phyloP scores from a whole-genome alignment of 352 stramenopile species.

The Phytophthora chlamydospora region DNA sequence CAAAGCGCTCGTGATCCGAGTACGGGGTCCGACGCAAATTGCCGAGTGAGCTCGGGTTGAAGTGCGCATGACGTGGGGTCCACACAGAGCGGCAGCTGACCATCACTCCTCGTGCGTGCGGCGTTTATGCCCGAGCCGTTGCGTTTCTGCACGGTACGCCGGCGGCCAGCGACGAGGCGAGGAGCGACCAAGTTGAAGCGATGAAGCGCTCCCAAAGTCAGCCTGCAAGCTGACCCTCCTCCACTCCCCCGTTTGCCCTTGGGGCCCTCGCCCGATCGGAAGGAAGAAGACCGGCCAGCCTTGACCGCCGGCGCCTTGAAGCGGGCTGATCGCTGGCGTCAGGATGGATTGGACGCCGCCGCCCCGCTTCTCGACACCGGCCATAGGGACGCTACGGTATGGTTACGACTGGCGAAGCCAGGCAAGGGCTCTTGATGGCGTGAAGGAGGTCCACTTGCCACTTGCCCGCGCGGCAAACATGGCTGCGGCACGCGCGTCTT shows the following conservation, averaged over 20 bases:
- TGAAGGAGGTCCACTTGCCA: constrained; percentile 8
- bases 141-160: constrained; percentile 21
- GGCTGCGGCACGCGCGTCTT: too few species aligned
- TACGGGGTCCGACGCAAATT: constrained; percentile 15
- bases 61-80: background rate
- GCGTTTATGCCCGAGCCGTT: constrained; percentile 1
- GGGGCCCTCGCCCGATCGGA: too few species aligned
- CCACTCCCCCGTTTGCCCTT: background rate
- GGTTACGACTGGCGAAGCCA: constrained; percentile 4
- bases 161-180: constrained; percentile 12
- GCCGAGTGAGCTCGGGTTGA: constrained; percentile 14
- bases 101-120: too few species aligned
- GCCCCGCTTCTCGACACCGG: constrained; percentile 3
- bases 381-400: constrained; percentile 4
- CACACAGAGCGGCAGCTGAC: background rate
- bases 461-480: background rate
- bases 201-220: background rate
- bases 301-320: background rate
- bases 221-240: background rate
- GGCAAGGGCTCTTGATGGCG: constrained; percentile 2
- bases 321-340: constrained; percentile 20
- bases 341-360: constrained; percentile 3
- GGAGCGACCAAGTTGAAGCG: constrained; percentile 20
- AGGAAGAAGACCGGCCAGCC: background rate
- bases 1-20: constrained; percentile 10